These are phyloP conservation scores for Botrytis fabae DNA, from an alignment of 2,329 filamentous ascomycete species.

Conservation along the genomic window DNA sequence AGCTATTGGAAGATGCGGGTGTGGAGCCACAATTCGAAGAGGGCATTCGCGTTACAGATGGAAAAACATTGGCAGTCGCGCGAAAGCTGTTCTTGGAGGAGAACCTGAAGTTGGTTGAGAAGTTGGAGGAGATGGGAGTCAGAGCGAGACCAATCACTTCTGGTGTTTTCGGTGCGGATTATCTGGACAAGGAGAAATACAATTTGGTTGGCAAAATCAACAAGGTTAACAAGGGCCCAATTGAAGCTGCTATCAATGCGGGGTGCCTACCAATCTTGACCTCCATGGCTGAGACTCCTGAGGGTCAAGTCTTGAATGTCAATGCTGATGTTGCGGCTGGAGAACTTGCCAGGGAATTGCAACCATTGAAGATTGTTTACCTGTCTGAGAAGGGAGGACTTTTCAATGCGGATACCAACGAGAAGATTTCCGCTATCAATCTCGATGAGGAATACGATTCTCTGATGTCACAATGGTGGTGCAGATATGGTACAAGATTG, in stretches of 20 bases:
- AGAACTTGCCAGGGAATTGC: constrained; percentile 82
- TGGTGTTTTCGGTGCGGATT: constrained; percentile 89
- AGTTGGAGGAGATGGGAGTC: constrained; percentile 85
- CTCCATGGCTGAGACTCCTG: constrained; percentile 90
- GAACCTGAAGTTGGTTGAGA: constrained; percentile 89
- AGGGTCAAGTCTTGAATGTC: constrained; percentile 93
- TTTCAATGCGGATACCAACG: constrained; percentile 88
- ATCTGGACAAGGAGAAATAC: constrained; percentile 95
- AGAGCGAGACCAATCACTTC: constrained; percentile 84
- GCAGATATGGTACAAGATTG: constrained; percentile 87
- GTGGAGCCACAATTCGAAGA: constrained; percentile 96
- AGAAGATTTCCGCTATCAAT: constrained; percentile 97
- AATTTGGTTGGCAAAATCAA: constrained; percentile 95
- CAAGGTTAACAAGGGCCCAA: constrained; percentile 83
- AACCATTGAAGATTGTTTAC: constrained; percentile 97
- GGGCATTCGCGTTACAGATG: constrained; percentile 92
- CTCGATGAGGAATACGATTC: constrained; percentile 93
- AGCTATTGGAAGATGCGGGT: constrained; percentile 82
- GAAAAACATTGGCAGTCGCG: constrained; percentile 88
- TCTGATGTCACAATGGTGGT: constrained; percentile 93
- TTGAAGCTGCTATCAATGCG: constrained; percentile 87
- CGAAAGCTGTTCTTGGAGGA: constrained; percentile 93
- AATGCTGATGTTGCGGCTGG: constrained; percentile 97
- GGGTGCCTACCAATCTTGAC: constrained; percentile 92
- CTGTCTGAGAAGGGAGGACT: constrained; percentile 97